Evolutionary conservation across 140 eudicot species (phyloP).

Genomic region (Senecio squalidus): DNA sequence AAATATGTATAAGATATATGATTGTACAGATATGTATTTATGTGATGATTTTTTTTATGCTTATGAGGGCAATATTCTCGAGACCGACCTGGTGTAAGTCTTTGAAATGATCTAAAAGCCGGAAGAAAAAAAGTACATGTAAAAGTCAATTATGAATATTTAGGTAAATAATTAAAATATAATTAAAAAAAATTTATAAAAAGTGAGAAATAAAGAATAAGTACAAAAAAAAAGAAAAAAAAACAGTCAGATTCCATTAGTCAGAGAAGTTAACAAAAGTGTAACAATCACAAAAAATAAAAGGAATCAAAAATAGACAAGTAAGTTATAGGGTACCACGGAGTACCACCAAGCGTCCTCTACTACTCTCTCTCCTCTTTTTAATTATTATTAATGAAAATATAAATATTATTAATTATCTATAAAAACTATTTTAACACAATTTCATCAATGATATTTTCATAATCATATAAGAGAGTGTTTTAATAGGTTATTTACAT

Average conservation of each 20-base stretch:
- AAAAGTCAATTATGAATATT: background rate
- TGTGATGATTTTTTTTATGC: too few species aligned
- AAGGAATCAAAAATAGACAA: conserved; percentile 18
- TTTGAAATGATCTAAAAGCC: too few species aligned
- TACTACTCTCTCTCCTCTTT: background rate
- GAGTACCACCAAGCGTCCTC: conserved; percentile 11
- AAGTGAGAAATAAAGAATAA: conserved; percentile 2
- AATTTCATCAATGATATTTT: too few species aligned
- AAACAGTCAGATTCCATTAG: conserved; percentile 21
- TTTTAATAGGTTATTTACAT: too few species aligned
- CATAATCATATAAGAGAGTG: too few species aligned
- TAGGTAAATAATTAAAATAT: too few species aligned
- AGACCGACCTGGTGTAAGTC: too few species aligned
- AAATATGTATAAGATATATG: too few species aligned
- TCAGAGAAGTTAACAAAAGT: conserved; percentile 21
- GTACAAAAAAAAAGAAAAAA: conserved; percentile 19
- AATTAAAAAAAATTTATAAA: too few species aligned
- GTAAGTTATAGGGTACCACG: conserved; percentile 23
- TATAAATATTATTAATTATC: background rate
- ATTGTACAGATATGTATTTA: too few species aligned
- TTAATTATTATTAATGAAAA: background rate
- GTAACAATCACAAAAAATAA: conserved; percentile 10
- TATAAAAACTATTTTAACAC: background rate
- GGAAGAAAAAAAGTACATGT: background rate
- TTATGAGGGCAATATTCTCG: too few species aligned